Conservation (phyloP, 345 rosid genomes). For the Bretschneidera sinensis region DNA sequence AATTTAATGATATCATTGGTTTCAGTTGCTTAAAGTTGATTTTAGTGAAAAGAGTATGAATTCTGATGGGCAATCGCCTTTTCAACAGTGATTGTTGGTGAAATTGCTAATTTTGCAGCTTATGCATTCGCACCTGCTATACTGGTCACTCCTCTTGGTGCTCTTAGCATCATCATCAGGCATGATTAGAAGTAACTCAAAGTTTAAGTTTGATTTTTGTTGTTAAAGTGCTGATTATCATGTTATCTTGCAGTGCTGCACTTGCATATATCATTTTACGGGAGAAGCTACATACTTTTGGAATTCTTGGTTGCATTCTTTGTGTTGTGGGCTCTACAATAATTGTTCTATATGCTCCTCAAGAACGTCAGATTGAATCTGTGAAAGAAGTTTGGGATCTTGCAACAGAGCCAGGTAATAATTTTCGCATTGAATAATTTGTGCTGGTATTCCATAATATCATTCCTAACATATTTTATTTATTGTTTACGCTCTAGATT, state of each 20-base stretch:
- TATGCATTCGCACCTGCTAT: slow-evolving; percentile 99
- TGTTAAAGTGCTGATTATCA: too few relatives aligned
- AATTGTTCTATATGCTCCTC: slow-evolving; percentile 96
- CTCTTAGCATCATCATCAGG: slow-evolving; percentile 94
- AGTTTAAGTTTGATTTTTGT: slow-evolving; percentile 12
- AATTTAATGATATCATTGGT: too few relatives aligned
- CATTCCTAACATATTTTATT: too few relatives aligned
- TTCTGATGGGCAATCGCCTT: too few relatives aligned
- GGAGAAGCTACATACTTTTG: slow-evolving; percentile 82
- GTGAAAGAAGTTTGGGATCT: slow-evolving; percentile 93
- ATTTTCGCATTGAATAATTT: neutral
- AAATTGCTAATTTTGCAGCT: slow-evolving; percentile 94
- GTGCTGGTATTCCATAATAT: too few relatives aligned
- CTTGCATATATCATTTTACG: slow-evolving; percentile 83
- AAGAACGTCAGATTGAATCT: slow-evolving; percentile 81
- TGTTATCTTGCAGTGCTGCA: slow-evolving; percentile 63
- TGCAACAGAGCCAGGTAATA: slow-evolving; percentile 95
- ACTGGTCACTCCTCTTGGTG: slow-evolving; percentile 97
- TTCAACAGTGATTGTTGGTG: slow-evolving; percentile 98
- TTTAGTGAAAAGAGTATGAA: too few relatives aligned
- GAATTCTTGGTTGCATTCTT: slow-evolving; percentile 88
- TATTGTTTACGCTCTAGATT: too few relatives aligned
- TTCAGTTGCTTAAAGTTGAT: too few relatives aligned
- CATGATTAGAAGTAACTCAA: too few relatives aligned
- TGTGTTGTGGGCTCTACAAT: slow-evolving; percentile 97